phyloP scores from a whole-genome alignment of 1,284 basidiomycete genomes.

The Marasmius oreades region DNA sequence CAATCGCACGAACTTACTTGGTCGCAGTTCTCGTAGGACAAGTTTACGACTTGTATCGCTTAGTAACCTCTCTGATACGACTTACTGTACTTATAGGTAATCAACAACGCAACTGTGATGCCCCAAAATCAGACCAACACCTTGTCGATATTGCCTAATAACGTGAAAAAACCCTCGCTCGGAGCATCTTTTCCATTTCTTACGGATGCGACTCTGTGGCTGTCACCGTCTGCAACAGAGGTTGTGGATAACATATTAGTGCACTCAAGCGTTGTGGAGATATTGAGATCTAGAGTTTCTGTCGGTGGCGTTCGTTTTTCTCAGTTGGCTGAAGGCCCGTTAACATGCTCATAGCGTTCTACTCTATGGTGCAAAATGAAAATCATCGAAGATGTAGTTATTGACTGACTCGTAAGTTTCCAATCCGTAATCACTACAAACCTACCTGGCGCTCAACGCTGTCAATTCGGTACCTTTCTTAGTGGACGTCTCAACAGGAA shows the following conservation, averaged over 20 bases:
- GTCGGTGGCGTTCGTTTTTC: slow-evolving; percentile 29
- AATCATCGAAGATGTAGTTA: neutral
- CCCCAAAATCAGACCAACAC: slow-evolving; percentile 30
- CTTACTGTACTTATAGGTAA: slow-evolving; percentile 29
- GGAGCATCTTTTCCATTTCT: slow-evolving; percentile 72
- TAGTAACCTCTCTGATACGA: neutral
- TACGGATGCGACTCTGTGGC: slow-evolving; percentile 70
- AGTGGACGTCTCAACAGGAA: no score
- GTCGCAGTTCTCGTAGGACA: slow-evolving; percentile 49
- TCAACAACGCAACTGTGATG: slow-evolving; percentile 39
- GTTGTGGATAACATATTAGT: slow-evolving; percentile 1
- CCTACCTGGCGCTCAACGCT: no score
- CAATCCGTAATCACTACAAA: no score
- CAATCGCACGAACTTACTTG: slow-evolving; percentile 41
- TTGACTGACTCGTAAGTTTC: neutral
- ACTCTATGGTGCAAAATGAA: no score
- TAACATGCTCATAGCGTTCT: no score
- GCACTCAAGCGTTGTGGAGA: slow-evolving; percentile 20
- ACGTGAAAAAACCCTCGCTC: slow-evolving; percentile 60
- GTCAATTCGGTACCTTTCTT: no score
- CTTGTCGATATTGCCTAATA: slow-evolving; percentile 34
- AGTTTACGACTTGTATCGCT: neutral
- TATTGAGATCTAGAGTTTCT: slow-evolving; percentile 42
- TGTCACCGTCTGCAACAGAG: slow-evolving; percentile 26
- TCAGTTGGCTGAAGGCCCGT: no score